A percentile compares a stretch with the other conserved stretches of the same genome.
These are phyloP conservation scores for Trypethelium eluteriae DNA, from an alignment of 495 filamentous ascomycete species.

Conservation along the genomic window DNA sequence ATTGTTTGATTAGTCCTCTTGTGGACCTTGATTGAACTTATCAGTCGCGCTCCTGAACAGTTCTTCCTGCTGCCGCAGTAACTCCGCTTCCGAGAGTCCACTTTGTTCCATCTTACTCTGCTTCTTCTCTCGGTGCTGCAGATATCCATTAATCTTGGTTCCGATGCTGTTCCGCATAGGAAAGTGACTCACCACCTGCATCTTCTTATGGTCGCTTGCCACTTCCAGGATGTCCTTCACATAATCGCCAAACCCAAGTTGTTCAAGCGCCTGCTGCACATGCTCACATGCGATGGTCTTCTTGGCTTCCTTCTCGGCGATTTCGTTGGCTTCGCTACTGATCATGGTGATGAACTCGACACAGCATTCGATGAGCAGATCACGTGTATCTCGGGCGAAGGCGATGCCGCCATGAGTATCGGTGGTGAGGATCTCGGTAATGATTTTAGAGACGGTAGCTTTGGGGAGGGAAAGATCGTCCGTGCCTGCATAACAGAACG, in stretches of 20 bases:
- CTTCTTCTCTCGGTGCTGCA: constrained; percentile 87
- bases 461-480: constrained; percentile 95
- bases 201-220: constrained; percentile 84
- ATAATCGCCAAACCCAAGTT: constrained; percentile 87
- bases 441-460: constrained; percentile 96
- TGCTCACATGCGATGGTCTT: constrained; percentile 98
- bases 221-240: constrained; percentile 77
- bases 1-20: background rate
- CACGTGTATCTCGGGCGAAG: constrained; percentile 89
- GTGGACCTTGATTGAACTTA: constrained; percentile 49
- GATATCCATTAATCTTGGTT: constrained; percentile 17
- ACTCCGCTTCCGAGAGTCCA: constrained; percentile 79
- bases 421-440: constrained; percentile 72
- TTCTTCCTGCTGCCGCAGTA: constrained; percentile 80
- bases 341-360: constrained; percentile 98
- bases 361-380: constrained; percentile 95
- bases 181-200: constrained; percentile 63
- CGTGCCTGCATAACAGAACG: constrained; percentile 46
- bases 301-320: constrained; percentile 94
- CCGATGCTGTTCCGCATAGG: background rate
- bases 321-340: constrained; percentile 95
- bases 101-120: constrained; percentile 93
- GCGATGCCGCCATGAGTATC: constrained; percentile 58
- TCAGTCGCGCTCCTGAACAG: constrained; percentile 77
- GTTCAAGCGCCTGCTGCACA: constrained; percentile 81